Evolutionary conservation across 345 rosid genomes (phyloP).

Genomic region (Eucalyptus cloeziana): DNA sequence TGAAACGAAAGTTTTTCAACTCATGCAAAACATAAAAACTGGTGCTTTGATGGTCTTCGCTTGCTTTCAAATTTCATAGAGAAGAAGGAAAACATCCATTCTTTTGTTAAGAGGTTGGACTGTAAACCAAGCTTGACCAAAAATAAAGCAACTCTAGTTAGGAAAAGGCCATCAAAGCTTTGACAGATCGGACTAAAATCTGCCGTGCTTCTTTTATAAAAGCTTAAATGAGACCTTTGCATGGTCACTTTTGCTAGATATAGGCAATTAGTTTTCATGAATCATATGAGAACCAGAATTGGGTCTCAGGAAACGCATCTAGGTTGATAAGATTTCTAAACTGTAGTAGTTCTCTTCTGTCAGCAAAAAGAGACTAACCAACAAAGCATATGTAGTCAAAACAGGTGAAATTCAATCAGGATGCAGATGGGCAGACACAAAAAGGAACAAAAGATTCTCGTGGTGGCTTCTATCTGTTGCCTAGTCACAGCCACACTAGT

Average conservation of each 20-base stretch:
- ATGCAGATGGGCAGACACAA: background rate
- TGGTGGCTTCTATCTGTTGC: background rate
- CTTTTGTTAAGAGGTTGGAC: background rate
- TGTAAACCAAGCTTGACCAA: background rate
- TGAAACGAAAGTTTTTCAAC: background rate
- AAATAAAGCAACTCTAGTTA: background rate
- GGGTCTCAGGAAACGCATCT: background rate
- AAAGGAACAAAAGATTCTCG: background rate
- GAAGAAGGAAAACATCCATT: background rate
- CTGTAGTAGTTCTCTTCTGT: background rate
- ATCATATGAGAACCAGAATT: background rate
- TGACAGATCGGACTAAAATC: background rate
- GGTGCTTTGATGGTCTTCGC: background rate
- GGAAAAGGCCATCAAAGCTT: background rate
- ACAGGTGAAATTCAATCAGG: background rate
- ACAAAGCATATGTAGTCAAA: background rate
- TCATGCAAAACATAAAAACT: background rate
- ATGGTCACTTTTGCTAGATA: background rate
- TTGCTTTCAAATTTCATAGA: background rate
- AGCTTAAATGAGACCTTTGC: background rate
- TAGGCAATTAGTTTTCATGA: background rate
- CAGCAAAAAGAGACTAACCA: background rate
- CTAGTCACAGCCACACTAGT: background rate
- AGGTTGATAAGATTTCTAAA: background rate
- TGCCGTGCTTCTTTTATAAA: background rate